These are phyloP conservation scores for Malassezia slooffiae DNA, from an alignment of 1,284 basidiomycete species.

Conservation along the genomic window DNA sequence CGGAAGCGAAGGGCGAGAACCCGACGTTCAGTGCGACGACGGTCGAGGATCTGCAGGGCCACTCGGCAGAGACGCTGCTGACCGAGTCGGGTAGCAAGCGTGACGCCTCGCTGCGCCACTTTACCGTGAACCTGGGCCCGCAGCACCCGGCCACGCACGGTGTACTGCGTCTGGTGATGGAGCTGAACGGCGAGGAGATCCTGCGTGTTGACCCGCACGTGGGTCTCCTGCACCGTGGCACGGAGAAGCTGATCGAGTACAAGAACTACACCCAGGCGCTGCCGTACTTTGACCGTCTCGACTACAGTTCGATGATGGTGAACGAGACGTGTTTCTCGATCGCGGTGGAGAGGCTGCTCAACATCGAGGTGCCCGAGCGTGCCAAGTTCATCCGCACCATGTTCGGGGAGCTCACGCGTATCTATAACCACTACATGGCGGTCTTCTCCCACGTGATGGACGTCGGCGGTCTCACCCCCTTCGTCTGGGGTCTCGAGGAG, in stretches of 20 bases:
- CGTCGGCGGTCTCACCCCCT: slow-evolving; percentile 93
- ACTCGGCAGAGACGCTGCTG: slow-evolving; percentile 66
- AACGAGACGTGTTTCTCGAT: slow-evolving; percentile 74
- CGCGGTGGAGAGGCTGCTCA: slow-evolving; percentile 94
- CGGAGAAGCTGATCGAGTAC: slow-evolving; percentile 98
- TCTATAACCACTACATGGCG: slow-evolving; percentile 97
- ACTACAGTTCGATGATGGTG: slow-evolving; percentile 85
- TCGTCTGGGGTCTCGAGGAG: slow-evolving; percentile 99
- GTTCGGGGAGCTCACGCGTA: slow-evolving; percentile 91
- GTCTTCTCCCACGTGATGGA: slow-evolving; percentile 66
- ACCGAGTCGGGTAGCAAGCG: slow-evolving; percentile 61
- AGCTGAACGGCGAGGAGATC: slow-evolving; percentile 78
- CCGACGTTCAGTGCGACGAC: slow-evolving; percentile 21
- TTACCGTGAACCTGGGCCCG: slow-evolving; percentile 50
- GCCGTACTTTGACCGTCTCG: slow-evolving; percentile 98
- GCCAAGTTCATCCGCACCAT: slow-evolving; percentile 97
- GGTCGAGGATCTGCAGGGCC: slow-evolving; percentile 55
- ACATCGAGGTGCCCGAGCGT: slow-evolving; percentile 95
- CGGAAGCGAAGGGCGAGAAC: slow-evolving; percentile 6
- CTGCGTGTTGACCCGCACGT: slow-evolving; percentile 59
- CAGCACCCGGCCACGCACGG: slow-evolving; percentile 98
- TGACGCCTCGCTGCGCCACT: slow-evolving; percentile 62
- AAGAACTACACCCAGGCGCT: slow-evolving; percentile 96
- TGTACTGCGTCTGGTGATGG: slow-evolving; percentile 91
- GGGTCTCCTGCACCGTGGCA: slow-evolving; percentile 89